Conservation (phyloP, 2,329 filamentous ascomycete species). For the Monosporascus sp. region DNA sequence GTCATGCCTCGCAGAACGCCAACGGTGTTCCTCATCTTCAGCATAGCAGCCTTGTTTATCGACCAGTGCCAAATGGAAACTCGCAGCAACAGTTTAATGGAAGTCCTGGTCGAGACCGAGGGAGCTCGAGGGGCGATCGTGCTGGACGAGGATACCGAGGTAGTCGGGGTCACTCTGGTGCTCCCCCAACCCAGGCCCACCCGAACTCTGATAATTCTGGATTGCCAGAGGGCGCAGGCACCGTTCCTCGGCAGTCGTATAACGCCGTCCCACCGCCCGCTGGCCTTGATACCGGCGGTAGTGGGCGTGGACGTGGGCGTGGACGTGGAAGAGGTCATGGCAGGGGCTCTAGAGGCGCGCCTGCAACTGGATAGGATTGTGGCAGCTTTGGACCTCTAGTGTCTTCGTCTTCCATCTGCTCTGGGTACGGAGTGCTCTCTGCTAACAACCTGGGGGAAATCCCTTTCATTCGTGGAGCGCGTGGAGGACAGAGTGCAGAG, state of each 20-base stretch:
- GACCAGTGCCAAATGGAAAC: slow-evolving; percentile 26
- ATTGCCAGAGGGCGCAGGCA: slow-evolving; percentile 1
- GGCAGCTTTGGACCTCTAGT: not conserved
- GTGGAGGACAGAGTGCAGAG: not conserved
- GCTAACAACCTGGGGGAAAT: not conserved
- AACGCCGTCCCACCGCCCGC: slow-evolving; percentile 57
- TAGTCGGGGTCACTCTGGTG: slow-evolving; percentile 2
- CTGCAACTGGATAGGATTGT: not conserved
- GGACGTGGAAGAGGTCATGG: slow-evolving; percentile 18
- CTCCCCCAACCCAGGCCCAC: slow-evolving; percentile 12
- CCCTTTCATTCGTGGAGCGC: not conserved
- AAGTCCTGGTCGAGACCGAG: slow-evolving; percentile 19
- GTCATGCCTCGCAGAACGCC: slow-evolving; percentile 17
- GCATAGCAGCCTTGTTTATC: slow-evolving; percentile 49
- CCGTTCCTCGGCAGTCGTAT: slow-evolving; percentile 32
- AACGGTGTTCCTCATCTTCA: slow-evolving; percentile 39
- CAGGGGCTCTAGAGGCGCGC: slow-evolving; percentile 13
- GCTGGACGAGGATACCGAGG: slow-evolving; percentile 14
- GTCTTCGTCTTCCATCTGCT: not conserved
- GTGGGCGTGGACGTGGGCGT: slow-evolving; percentile 25
- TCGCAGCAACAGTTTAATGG: slow-evolving; percentile 22
- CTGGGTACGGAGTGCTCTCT: not conserved
- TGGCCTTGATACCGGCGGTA: slow-evolving; percentile 40
- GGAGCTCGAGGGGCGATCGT: slow-evolving; percentile 7
- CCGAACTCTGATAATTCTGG: not conserved